Conservation (phyloP, 257 asterid species). For the Solanum clarkiae region DNA sequence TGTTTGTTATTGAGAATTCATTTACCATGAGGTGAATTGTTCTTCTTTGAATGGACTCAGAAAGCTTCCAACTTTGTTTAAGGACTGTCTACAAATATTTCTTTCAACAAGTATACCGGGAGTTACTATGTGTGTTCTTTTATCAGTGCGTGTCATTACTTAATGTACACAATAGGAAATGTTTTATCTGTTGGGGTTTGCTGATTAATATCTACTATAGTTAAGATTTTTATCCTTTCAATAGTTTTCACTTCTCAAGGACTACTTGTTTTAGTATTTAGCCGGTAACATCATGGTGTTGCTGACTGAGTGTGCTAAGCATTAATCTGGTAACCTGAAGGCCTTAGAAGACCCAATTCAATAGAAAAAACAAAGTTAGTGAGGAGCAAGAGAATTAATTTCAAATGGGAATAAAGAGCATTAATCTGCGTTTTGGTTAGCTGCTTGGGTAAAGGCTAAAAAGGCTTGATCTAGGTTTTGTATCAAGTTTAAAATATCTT, state of each 20-base stretch:
- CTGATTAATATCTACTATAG: not conserved
- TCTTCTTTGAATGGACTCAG: not conserved
- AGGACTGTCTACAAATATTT: not conserved
- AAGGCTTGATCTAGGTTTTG: not conserved
- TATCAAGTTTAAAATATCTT: not conserved
- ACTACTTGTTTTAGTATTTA: not conserved
- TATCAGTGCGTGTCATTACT: not conserved
- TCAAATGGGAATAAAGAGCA: not conserved
- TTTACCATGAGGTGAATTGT: not conserved
- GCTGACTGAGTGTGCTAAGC: not conserved
- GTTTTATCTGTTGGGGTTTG: not conserved
- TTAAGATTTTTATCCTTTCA: not conserved
- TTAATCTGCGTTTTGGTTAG: no score
- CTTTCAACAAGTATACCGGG: not conserved
- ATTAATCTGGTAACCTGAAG: not conserved
- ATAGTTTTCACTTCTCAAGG: not conserved
- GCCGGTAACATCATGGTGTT: not conserved
- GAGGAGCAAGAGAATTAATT: no score
- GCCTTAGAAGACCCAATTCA: not conserved
- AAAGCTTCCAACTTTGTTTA: not conserved
- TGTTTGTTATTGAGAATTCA: not conserved
- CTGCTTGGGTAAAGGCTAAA: not conserved
- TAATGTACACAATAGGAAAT: not conserved
- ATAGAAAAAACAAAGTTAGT: not conserved
- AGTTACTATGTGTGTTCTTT: not conserved